Percentiles rank a stretch among this genome's conserved stretches.
phyloP scores from a whole-genome alignment of 2,329 filamentous ascomycete species.

The Coniosporium tulheliwenetii region DNA sequence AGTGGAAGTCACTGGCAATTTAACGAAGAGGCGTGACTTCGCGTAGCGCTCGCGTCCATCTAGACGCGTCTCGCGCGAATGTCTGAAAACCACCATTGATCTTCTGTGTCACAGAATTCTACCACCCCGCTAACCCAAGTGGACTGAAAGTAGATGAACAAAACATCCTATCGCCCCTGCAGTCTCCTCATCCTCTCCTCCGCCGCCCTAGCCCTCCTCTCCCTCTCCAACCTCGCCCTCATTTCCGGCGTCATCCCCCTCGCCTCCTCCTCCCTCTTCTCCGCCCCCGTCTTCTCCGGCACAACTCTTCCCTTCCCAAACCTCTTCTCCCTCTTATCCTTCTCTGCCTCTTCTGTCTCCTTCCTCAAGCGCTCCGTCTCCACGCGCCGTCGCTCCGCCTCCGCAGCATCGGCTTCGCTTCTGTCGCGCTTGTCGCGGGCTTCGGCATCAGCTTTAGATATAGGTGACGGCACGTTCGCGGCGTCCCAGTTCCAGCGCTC shows the following conservation, averaged over 20 bases:
- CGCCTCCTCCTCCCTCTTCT: conserved; percentile 68
- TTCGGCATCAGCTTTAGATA: conserved; percentile 53
- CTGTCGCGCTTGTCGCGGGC: conserved; percentile 55
- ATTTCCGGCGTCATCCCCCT: conserved; percentile 80
- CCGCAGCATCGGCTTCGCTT: conserved; percentile 47
- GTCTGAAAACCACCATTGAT: no score
- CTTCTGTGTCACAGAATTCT: no score
- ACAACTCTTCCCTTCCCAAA: conserved; percentile 34
- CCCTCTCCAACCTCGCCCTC: conserved; percentile 67
- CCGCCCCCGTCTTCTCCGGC: conserved; percentile 57
- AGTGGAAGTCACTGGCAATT: no score
- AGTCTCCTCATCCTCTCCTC: conserved; percentile 69
- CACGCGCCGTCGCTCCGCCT: conserved; percentile 47
- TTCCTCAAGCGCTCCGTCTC: conserved; percentile 59
- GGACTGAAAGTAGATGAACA: no score
- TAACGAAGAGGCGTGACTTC: no score
- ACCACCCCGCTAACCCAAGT: no score
- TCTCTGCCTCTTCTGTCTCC: conserved; percentile 45
- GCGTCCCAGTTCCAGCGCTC: conserved; percentile 61
- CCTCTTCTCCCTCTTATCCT: conserved; percentile 33
- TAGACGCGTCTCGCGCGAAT: no score
- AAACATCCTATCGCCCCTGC: conserved; percentile 21
- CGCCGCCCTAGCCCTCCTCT: conserved; percentile 77
- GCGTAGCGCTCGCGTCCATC: no score
- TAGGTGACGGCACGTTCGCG: conserved; percentile 46